phyloP scores from a whole-genome alignment of 345 rosid genomes.

The Hirschfeldia incana region DNA sequence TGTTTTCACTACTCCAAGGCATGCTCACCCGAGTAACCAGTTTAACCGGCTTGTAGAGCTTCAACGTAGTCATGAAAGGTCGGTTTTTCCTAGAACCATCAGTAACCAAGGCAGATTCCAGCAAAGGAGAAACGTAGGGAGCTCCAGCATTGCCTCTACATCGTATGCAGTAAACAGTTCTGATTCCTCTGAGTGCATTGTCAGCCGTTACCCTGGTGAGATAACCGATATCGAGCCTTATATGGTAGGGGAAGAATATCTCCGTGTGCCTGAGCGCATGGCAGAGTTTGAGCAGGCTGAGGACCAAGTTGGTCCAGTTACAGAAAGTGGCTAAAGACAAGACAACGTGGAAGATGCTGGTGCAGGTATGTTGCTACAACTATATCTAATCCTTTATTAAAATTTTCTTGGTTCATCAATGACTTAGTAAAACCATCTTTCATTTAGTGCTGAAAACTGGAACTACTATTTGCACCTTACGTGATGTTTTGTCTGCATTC shows the following conservation, averaged over 20 bases:
- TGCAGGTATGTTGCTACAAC: constrained; percentile 17
- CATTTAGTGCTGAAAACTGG: not conserved
- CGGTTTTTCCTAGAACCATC: not conserved
- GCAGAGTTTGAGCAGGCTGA: not conserved
- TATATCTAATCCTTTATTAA: not conserved
- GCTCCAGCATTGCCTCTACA: not conserved
- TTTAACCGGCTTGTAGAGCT: not conserved
- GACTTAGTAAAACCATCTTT: not conserved
- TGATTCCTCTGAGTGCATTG: not conserved
- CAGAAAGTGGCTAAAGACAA: constrained; percentile 25
- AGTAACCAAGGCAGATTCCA: not conserved
- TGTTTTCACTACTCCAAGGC: not conserved
- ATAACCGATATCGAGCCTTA: not conserved
- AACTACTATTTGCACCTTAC: not conserved
- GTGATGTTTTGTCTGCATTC: not conserved
- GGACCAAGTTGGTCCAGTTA: not conserved
- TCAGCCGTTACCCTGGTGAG: not conserved
- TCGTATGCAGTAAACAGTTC: not conserved
- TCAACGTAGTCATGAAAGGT: not conserved
- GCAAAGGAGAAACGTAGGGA: not conserved
- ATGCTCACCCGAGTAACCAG: not conserved
- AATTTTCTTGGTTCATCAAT: constrained; percentile 4
- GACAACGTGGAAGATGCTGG: constrained; percentile 10
- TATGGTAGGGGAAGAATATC: not conserved
- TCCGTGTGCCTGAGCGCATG: not conserved